Percentiles rank a stretch among this genome's conserved stretches.
Conservation (phyloP, 139 green algal genomes). For the Chlamydomonas schloesseri region DNA sequence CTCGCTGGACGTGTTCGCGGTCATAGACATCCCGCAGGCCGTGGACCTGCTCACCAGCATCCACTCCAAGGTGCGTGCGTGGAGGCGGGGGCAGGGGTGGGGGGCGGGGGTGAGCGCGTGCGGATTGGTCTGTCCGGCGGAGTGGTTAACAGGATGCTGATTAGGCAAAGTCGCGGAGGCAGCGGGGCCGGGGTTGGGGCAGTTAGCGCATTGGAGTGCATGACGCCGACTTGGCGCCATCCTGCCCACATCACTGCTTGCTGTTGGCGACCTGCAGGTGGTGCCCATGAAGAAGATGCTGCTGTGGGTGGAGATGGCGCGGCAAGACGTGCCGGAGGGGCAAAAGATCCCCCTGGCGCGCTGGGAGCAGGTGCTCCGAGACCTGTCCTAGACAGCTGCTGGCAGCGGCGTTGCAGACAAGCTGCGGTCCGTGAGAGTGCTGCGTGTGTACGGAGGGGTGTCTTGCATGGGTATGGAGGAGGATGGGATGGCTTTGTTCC, state of each 20-base stretch:
- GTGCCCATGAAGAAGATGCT: slow-evolving; percentile 97
- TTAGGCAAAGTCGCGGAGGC: too few relatives aligned
- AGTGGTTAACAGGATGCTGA: too few relatives aligned
- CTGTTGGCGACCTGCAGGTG: slow-evolving; percentile 49
- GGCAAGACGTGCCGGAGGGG: slow-evolving; percentile 46
- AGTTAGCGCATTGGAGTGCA: too few relatives aligned
- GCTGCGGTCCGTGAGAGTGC: too few relatives aligned
- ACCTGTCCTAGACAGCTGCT: slow-evolving; percentile 62
- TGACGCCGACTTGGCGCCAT: neutral
- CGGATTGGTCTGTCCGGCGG: neutral
- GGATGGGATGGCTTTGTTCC: too few relatives aligned
- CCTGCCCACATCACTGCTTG: too few relatives aligned
- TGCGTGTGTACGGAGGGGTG: too few relatives aligned
- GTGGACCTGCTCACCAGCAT: slow-evolving; percentile 60
- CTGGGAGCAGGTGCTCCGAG: slow-evolving; percentile 73
- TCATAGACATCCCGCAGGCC: slow-evolving; percentile 60
- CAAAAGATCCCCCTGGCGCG: slow-evolving; percentile 58
- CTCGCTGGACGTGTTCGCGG: slow-evolving; percentile 73
- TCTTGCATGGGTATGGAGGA: too few relatives aligned
- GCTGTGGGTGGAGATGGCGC: slow-evolving; percentile 95
- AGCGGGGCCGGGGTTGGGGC: too few relatives aligned
- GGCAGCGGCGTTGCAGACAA: too few relatives aligned
- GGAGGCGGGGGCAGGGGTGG: slow-evolving; percentile 50
- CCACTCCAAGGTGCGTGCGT: slow-evolving; percentile 40
- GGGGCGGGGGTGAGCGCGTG: slow-evolving; percentile 47